These are phyloP conservation scores for Aciculoconidium aculeatum DNA, from an alignment of 805 yeast genomes.

Conservation along the genomic window DNA sequence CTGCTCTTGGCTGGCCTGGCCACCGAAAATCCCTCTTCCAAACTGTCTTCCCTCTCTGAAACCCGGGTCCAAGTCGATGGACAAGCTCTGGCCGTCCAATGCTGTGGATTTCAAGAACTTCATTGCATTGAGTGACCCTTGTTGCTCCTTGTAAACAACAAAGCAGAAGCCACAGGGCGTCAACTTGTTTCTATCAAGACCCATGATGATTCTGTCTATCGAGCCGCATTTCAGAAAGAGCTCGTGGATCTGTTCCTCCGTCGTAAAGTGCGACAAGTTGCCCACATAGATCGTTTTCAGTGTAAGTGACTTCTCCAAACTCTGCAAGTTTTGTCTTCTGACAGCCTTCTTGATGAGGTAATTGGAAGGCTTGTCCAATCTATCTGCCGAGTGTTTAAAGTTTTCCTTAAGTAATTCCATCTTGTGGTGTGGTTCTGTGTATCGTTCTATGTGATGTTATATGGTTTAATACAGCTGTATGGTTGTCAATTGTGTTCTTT, in stretches of 20 bases:
- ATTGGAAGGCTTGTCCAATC: slow-evolving; percentile 67
- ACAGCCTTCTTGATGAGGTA: slow-evolving; percentile 66
- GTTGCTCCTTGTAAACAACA: slow-evolving; percentile 64
- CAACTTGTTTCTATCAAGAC: slow-evolving; percentile 80
- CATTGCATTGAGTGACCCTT: slow-evolving; percentile 75
- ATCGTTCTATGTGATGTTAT: no score
- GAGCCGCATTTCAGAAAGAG: slow-evolving; percentile 78
- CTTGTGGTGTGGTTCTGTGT: no score
- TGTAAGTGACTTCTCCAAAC: slow-evolving; percentile 57
- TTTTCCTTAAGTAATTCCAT: slow-evolving; percentile 39
- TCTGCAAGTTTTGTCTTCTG: slow-evolving; percentile 45
- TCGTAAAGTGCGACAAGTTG: slow-evolving; percentile 80
- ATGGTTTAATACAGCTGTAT: no score
- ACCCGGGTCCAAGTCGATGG: slow-evolving; percentile 93
- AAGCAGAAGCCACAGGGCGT: slow-evolving; percentile 98
- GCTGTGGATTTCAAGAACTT: slow-evolving; percentile 77
- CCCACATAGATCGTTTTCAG: slow-evolving; percentile 88
- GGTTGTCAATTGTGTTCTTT: no score
- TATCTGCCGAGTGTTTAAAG: slow-evolving; percentile 57
- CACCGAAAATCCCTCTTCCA: slow-evolving; percentile 91
- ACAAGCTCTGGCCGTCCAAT: slow-evolving; percentile 74
- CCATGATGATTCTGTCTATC: slow-evolving; percentile 83
- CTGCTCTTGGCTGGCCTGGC: slow-evolving; percentile 76
- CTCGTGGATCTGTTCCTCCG: slow-evolving; percentile 92
- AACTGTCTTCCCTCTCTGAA: slow-evolving; percentile 93